Base-by-base conservation (phyloP, 305 asterid species). In the Fraxinus albicans region DNA sequence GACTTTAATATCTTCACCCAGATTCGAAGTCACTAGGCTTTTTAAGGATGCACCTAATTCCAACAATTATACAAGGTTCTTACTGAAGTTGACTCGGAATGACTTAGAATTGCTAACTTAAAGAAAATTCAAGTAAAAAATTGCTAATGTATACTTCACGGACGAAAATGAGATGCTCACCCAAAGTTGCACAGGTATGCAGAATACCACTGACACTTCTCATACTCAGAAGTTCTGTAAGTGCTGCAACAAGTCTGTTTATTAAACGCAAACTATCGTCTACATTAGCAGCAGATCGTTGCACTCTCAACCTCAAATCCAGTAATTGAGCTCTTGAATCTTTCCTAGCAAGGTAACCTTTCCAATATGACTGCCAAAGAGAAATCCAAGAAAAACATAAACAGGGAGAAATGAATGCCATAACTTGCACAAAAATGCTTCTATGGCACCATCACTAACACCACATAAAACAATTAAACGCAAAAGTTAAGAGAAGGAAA, bases 331-430 rank as follows among this genome's bases (percentile, higher is more conserved):
- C 94, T 87, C 85, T 91, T 15, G 97, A 87, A 31, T 90, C 85
- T 89, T 94, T 95, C 55, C 99, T 89, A 35, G 95, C 96, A 83
- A 90, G 87, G 89, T 91, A 97, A n/a, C 98, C 99, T 87, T 89
- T 97, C 98, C 98, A 93, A 88, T 88, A 86, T 29, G 99, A 90
- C 99, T 97, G 91, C 78, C 86, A 86, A 36, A 55, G 73, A 29
- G 29, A 55, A 69, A 81, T 58, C 74, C 69, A 82, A 75, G 73
- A 60, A 70, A 63, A 0, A 84, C 31, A 29, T 29, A 35, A 60
- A 82, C 75, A 33, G 40, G 27, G 84, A 76, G 79, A 44, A 40
- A 50, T 74, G 76, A 79, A 27, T 58, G 80, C 23, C 76, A 33
- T 72, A 38, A 69, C 21, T 72, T 72, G 25, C 42, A 13, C 31